These are phyloP conservation scores for Cutaneotrichosporon cavernicola DNA, from an alignment of 1,284 basidiomycete species.

Conservation along the genomic window DNA sequence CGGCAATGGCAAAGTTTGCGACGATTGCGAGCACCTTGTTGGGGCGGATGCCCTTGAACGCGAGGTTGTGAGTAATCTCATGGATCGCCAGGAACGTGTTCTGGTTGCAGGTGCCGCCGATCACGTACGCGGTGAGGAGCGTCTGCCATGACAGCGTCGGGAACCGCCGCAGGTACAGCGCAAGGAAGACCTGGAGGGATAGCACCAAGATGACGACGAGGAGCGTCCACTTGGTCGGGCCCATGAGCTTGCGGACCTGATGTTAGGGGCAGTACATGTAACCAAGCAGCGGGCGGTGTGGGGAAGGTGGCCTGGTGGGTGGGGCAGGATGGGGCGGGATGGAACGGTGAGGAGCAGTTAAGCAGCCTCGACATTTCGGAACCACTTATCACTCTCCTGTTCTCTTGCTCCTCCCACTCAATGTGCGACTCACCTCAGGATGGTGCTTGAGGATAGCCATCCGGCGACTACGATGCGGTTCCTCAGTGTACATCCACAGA, in stretches of 20 bases:
- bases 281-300: not conserved
- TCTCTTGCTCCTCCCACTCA: too few species aligned
- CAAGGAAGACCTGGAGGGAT: conserved; percentile 67
- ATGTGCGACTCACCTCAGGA: conserved; percentile 66
- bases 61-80: conserved; percentile 97
- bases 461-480: conserved; percentile 85
- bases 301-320: not conserved
- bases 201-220: conserved; percentile 80
- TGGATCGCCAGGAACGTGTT: conserved; percentile 97
- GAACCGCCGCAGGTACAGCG: conserved; percentile 65
- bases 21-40: conserved; percentile 88
- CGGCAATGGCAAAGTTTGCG: conserved; percentile 86
- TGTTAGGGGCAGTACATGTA: conserved; percentile 8
- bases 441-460: conserved; percentile 90
- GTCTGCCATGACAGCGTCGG: conserved; percentile 70
- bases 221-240: conserved; percentile 85
- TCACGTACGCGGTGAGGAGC: conserved; percentile 72
- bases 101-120: conserved; percentile 95
- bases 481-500: conserved; percentile 95
- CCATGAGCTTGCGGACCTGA: conserved; percentile 91
- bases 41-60: conserved; percentile 75
- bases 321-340: too few species aligned
- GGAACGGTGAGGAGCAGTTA: too few species aligned
- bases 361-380: too few species aligned
- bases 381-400: too few species aligned